Conservation (phyloP, 306 rosid genomes). For the Adenanthera pavonina region DNA sequence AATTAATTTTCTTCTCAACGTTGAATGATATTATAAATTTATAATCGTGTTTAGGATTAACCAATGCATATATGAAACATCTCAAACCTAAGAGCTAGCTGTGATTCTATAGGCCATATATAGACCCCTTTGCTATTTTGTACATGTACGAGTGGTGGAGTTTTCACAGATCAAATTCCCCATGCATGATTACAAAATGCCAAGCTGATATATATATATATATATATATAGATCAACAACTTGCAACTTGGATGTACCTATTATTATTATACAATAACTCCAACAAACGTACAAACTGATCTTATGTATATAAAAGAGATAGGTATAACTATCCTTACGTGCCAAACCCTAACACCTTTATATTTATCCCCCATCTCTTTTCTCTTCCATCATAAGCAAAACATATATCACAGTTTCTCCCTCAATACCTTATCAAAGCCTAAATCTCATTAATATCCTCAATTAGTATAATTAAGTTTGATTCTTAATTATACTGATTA, state of each 20-base stretch:
- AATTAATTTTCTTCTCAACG: too few relatives aligned
- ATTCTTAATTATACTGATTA: neutral
- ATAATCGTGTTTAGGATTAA: neutral
- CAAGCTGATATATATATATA: conserved; percentile 1
- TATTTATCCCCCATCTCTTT: neutral
- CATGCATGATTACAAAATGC: conserved; percentile 11
- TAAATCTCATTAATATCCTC: neutral
- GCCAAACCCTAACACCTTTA: conserved; percentile 45
- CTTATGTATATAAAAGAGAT: conserved; percentile 27
- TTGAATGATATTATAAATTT: too few relatives aligned
- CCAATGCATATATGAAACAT: too few relatives aligned
- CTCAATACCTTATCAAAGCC: conserved; percentile 8
- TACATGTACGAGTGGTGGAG: conserved; percentile 21
- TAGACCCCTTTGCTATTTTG: neutral
- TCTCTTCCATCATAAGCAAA: conserved; percentile 36
- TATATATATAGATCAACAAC: conserved; percentile 24
- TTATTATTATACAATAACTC: neutral
- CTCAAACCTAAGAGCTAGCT: neutral
- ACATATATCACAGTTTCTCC: neutral
- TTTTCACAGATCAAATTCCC: conserved; percentile 29
- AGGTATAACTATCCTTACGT: conserved; percentile 42
- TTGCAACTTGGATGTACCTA: conserved; percentile 40
- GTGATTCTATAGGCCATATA: neutral
- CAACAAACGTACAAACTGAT: conserved; percentile 46
- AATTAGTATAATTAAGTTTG: neutral